Conservation (phyloP, 2,329 filamentous ascomycete genomes). For the Metarhizium brunneum region DNA sequence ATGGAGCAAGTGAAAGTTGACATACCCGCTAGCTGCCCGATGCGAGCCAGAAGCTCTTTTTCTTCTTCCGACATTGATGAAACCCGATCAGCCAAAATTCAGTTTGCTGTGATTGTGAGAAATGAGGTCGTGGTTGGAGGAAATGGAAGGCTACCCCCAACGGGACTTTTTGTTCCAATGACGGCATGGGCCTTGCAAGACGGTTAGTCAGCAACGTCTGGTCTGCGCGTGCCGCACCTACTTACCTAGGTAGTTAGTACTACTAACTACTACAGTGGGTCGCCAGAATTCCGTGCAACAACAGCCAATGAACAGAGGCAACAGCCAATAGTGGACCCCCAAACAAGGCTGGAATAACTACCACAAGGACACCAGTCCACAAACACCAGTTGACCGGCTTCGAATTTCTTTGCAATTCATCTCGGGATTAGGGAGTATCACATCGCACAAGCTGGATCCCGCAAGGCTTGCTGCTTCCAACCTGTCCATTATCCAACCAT, state of each 20-base stretch:
- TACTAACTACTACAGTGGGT: too few species aligned
- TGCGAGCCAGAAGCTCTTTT: conserved; percentile 43
- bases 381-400: too few species aligned
- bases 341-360: neutral
- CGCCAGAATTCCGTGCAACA: too few species aligned
- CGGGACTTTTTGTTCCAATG: neutral
- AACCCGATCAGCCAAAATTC: neutral
- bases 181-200: neutral
- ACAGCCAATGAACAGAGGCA: neutral
- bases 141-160: too few species aligned
- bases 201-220: neutral
- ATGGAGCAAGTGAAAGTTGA: conserved; percentile 1
- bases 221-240: neutral
- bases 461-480: neutral
- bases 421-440: neutral
- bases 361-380: too few species aligned
- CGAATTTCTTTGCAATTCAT: too few species aligned
- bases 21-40: conserved; percentile 41
- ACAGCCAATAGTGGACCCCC: neutral
- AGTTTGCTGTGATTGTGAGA: neutral
- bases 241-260: neutral
- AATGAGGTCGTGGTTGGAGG: too few species aligned
- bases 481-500: conserved; percentile 14
- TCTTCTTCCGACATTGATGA: conserved; percentile 37
- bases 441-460: neutral